Base-by-base conservation (phyloP, 495 filamentous ascomycete genomes). In the Aspergillus egyptiacus region DNA sequence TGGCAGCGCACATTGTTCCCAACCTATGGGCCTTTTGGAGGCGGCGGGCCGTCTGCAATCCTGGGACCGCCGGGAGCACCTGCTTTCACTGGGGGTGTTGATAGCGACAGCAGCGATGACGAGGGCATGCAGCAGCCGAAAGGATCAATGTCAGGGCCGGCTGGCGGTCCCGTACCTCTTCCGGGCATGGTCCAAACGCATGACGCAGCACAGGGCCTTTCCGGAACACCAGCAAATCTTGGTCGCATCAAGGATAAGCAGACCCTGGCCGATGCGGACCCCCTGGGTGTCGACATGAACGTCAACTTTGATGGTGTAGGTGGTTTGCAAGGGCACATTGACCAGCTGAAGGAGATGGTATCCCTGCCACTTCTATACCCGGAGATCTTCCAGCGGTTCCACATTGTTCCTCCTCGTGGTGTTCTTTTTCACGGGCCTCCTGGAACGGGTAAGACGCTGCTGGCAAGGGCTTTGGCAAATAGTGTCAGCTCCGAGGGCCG, bases 291-390 rank as follows among this genome's bases (percentile, higher is more conserved):
- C 19, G 89, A 96, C 58, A 73, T 88, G 61, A 87, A 77, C 60
- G 87, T 98, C 46, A 89, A 88, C 50, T 98, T 98, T 63, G 89
- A 85, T 55, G 86, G 85, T 40, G 89, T 98, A 50, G 93, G 93
- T 57, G 93, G 93, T 9, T 62, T 97, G 48, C 81, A 95, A 57
- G 83, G 86, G 24, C 91, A 96, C 56, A 95, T 98, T 53, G 85
- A 95, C 56, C 87, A 95, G 65, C 74, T 98, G 42, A 96, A 97
- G 66, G 93, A 98, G 66, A 98, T 98, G 93, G 90, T 97, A 14
- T 82, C 88, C 37, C 74, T 98, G 54, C 93, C 93, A 6, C 70
- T 98, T 15, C 76, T 96, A 7, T 98, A 98, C 58, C 93, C 93
- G 0, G 93, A 98, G 62, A 78, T 97, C n/a, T 96, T 97, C 68